Evolutionary conservation across 2,329 filamentous ascomycete genomes (phyloP), one percentile per base, ranked within the genome.

Genomic region (Achaetomium macrosporum): DNA sequence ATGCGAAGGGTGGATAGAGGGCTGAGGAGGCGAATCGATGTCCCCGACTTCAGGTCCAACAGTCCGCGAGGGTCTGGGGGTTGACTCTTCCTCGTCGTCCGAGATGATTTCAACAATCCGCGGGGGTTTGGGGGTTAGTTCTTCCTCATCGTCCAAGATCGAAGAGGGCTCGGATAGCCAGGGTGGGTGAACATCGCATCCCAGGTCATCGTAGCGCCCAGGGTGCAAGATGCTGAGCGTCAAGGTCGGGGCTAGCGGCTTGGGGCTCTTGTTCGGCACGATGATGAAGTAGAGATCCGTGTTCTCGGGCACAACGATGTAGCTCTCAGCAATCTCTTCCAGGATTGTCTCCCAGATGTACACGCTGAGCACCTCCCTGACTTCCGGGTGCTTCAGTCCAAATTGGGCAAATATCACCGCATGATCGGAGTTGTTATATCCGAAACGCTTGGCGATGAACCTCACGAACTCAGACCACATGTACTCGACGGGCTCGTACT

Each of bases 281-380:
- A 53, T n/a, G 17, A 41, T 6, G 4, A 54, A 46, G 37, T 16
- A 50, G 17, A 54, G 29, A 4, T 54, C 46, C 12, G 36, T 10
- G n/a, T 39, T 13, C 25, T 44, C 20, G 4, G 41, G 15, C 6
- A 44, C 33, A 3, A 16, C 13, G 13, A 46, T 13, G 8, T n/a
- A 30, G 29, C 19, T 36, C 5, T 40, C 13, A 7, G 40, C 35
- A 13, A 51, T 17, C 6, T 20, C 39, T 12, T 13, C 2, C 9
- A 54, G 40, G 6, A 39, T 19, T 0, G 15, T 8, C 5, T 39
- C 12, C 52, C 43, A 51, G 1, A 12, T 10, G 2, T 13, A 1
- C 25, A 5, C 17, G n/a, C 44, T 35, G 1, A 5, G 9, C 25
- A 51, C 33, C 31, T 35, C 43, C 7, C 15, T 19, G 10, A 11